Evolutionary conservation across 75 land plant genomes (phyloP).

Genomic region (Pinus albicaulis): DNA sequence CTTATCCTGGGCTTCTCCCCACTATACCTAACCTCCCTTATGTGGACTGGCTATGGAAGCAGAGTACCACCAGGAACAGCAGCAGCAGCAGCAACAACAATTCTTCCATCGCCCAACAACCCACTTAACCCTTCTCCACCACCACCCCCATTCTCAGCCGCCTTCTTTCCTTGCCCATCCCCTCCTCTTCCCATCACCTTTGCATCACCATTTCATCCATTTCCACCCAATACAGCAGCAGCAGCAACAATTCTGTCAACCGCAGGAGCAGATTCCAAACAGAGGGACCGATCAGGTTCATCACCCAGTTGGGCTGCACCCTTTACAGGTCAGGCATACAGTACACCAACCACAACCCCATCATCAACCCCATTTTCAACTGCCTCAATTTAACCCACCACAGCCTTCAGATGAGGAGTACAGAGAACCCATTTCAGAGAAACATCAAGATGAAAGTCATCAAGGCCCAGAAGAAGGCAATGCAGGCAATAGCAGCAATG

Average conservation of each 20-base stretch:
- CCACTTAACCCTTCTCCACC: constrained; percentile 4
- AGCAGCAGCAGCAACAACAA: constrained; percentile 1
- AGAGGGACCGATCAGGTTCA: constrained; percentile 4
- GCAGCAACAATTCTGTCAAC: background rate
- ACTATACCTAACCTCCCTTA: no score
- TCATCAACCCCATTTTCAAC: constrained; percentile 6
- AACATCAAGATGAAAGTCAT: background rate
- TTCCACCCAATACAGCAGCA: constrained; percentile 4
- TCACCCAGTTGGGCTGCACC: constrained; percentile 8
- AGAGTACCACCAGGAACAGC: background rate
- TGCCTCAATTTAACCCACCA: background rate
- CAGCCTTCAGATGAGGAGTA: background rate
- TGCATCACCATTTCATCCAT: background rate
- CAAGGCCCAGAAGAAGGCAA: background rate
- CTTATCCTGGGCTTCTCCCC: no score
- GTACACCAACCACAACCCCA: constrained; percentile 9
- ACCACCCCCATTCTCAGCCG: constrained; percentile 3
- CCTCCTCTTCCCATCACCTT: background rate
- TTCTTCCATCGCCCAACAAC: background rate
- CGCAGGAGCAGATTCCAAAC: background rate
- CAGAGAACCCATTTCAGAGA: background rate
- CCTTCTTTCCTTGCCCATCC: constrained; percentile 2
- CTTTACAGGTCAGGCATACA: background rate
- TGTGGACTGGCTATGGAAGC: background rate
- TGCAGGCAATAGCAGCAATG: background rate